Evolutionary conservation across 1,284 basidiomycete genomes (phyloP).

Genomic region (Porodaedalea pini): DNA sequence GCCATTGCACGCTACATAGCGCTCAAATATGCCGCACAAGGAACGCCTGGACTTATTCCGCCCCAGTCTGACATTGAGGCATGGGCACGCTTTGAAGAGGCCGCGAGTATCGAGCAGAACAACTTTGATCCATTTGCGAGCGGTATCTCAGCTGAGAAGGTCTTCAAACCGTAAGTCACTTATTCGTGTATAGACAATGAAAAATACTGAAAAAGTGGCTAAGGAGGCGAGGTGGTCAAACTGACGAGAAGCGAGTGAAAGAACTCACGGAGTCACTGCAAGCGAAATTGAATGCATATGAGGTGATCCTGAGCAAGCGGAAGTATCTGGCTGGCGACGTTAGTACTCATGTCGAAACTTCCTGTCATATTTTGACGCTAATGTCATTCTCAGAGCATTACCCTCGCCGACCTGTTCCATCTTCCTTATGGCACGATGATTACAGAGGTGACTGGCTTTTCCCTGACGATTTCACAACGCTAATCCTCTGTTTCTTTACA

Average conservation of each 20-base stretch:
- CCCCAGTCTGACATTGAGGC: slow-evolving; percentile 35
- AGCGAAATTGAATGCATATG: slow-evolving; percentile 30
- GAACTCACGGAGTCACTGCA: slow-evolving; percentile 28
- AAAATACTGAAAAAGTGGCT: neutral
- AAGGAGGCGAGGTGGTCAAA: slow-evolving; percentile 19
- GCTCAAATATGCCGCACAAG: slow-evolving; percentile 34
- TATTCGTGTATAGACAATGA: neutral
- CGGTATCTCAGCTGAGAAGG: slow-evolving; percentile 40
- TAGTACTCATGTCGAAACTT: slow-evolving; percentile 8
- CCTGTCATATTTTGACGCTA: neutral
- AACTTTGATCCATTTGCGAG: slow-evolving; percentile 49
- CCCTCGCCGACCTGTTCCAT: slow-evolving; percentile 20
- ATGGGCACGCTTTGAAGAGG: slow-evolving; percentile 52
- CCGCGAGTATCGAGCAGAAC: slow-evolving; percentile 46
- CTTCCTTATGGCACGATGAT: slow-evolving; percentile 19
- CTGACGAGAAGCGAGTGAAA: slow-evolving; percentile 31
- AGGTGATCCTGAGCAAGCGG: slow-evolving; percentile 30
- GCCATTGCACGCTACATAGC: slow-evolving; percentile 42
- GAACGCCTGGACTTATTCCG: slow-evolving; percentile 20
- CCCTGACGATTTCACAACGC: neutral
- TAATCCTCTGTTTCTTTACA: neutral
- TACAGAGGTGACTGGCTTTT: neutral
- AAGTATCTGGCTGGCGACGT: slow-evolving; percentile 32
- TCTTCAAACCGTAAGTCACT: slow-evolving; percentile 41
- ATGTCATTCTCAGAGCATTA: slow-evolving; percentile 5